Evolutionary conservation across 345 rosid species (phyloP), one percentile per base, ranked within the genome.

Genomic region (Murraya koenigii): DNA sequence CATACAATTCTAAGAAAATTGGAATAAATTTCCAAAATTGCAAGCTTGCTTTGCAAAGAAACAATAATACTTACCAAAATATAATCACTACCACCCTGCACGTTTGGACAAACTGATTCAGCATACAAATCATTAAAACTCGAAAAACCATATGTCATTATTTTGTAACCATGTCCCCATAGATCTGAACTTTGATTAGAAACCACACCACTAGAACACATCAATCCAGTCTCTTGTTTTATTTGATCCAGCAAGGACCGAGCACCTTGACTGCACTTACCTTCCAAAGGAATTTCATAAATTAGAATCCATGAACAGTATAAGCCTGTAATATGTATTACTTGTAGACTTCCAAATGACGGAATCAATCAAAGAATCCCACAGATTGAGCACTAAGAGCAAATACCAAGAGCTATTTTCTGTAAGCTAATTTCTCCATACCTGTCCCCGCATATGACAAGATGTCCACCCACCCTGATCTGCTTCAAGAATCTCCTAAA

Each of bases 71-170:
- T 59, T 58, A 84, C 83, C 74, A 84, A 75, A 65, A 71, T 67
- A 77, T 74, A 81, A 75, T 82, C 85, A 70, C 71, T 81, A 35
- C 82, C 82, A 35, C 87, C 82, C 66, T n/a, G 47, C 33, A 74
- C 26, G 65, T 84, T 84, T 41, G 79, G 84, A 72, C 63, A 39
- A 59, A 82, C 23, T 32, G 79, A 77, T 61, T 79, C 72, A 54
- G 85, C 84, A 52, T 74, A 75, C 85, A 83, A 82, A 71, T 82
- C 82, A 44, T 80, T 85, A 55, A 30, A 71, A 78, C 77, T 77
- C 22, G 87, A 80, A 38, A 78, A 59, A 66, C 85, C 85, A 7
- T 75, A 66, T 33, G 80, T 81, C 61, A 66, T 74, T 59, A 74
- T 54, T 75, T 61, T 49, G 49, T 49, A 64, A 25, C 5, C 32